Conservation (phyloP, 2,329 filamentous ascomycete genomes). For the Trichophyton rubrum region DNA sequence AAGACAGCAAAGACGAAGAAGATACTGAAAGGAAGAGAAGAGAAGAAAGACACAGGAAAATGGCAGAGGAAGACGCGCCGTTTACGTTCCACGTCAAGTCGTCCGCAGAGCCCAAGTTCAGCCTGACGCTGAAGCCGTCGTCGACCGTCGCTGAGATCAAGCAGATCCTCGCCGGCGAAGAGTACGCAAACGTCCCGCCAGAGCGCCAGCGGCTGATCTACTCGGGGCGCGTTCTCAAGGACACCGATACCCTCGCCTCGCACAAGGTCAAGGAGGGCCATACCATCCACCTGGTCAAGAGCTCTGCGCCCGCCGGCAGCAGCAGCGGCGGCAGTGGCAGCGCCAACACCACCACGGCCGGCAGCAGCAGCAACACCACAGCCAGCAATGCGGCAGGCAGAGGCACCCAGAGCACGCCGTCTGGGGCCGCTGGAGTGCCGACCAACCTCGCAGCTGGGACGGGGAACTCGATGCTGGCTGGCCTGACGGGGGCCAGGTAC, state of each 20-base stretch:
- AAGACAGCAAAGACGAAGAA: not conserved
- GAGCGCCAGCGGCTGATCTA: constrained; percentile 94
- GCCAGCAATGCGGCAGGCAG: constrained; percentile 15
- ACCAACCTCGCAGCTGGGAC: constrained; percentile 38
- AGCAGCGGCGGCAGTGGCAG: constrained; percentile 23
- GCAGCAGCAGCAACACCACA: constrained; percentile 12
- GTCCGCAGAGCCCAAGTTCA: constrained; percentile 78
- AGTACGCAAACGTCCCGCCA: constrained; percentile 74
- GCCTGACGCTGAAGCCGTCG: constrained; percentile 63
- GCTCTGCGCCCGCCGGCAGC: constrained; percentile 58
- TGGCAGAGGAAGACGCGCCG: constrained; percentile 50
- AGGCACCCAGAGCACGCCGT: not conserved
- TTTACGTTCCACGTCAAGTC: constrained; percentile 96
- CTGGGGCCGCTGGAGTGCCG: constrained; percentile 28
- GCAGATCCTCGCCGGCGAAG: constrained; percentile 65
- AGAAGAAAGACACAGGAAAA: constrained; percentile 14
- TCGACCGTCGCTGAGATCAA: constrained; percentile 79
- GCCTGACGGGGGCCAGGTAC: constrained; percentile 82
- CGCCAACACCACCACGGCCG: constrained; percentile 14
- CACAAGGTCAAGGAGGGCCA: constrained; percentile 96
- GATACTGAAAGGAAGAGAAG: not conserved
- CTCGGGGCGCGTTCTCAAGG: constrained; percentile 92
- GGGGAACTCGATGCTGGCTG: constrained; percentile 79
- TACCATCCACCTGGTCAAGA: constrained; percentile 93
- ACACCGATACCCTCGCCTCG: constrained; percentile 67